Base-by-base conservation (phyloP, 2,329 filamentous ascomycete genomes). In the Helminthosporium solani region DNA sequence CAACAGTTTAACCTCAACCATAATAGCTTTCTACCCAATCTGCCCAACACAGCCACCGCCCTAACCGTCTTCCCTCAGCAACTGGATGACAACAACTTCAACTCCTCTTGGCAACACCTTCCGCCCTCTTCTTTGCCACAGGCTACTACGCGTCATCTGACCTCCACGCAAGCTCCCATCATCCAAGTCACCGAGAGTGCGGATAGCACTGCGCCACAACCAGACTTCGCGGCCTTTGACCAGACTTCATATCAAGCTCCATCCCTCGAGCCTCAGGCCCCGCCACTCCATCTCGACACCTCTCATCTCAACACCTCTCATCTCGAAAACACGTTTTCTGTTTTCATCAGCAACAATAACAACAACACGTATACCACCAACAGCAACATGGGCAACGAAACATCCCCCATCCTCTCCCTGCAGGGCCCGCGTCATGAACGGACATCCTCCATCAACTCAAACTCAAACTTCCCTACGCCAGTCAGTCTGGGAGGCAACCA, bases 401-500 rank as follows among this genome's bases (percentile, higher is more conserved):
- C 40, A 23, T 44, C 58, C 12, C 46, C 57, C 3, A 62, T 62
- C 23, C 63, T 60, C 20, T 42, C 53, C 14, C 48, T 53, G 9
- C 61, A 60, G 19, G 46, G 27, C 25, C 25, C 42, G 11, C 47
- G 63, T 42, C 63, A 68, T 51, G 60, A 67, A 44, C 65, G 66
- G n/a, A 65, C 59, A 16, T 46, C 52, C 28, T 68, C 63, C 11
- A 47, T 59, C 12, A 60, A 61, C 35, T 66, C 65, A 14, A 57
- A 52, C 38, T 52, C 58, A 11, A 61, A 64, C 36, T 66, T 70
- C n/a, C 67, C 61, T 15, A 70, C 65, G 34, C 67, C 67, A 5
- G 57, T 66, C 34, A 70, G 67, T 52, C 61, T 68, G 51, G 34
- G 54, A 14, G 60, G 56, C 15, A 47, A 52, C 20, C 60, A 51